phyloP scores from a whole-genome alignment of 2,329 filamentous ascomycete species.

The Penicillium palitans region DNA sequence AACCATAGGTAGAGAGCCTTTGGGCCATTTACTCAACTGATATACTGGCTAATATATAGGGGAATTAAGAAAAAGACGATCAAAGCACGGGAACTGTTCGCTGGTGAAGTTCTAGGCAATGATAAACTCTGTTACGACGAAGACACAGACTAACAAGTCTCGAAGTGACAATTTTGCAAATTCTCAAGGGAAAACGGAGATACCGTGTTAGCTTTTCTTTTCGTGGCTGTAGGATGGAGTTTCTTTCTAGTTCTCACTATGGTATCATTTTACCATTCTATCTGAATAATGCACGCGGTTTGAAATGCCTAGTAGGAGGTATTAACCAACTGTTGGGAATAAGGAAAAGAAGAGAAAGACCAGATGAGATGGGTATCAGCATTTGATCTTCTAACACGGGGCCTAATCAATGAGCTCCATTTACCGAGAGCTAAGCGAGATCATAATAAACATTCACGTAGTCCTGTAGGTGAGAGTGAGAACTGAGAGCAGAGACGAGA shows the following conservation, averaged over 20 bases:
- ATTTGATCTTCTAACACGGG: background rate
- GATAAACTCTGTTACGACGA: background rate
- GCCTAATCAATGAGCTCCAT: background rate
- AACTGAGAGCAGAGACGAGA: background rate
- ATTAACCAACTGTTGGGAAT: background rate
- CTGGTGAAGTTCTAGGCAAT: too few relatives aligned
- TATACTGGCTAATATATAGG: too few relatives aligned
- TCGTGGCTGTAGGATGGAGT: too few relatives aligned
- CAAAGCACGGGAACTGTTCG: too few relatives aligned
- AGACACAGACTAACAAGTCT: background rate
- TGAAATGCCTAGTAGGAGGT: too few relatives aligned
- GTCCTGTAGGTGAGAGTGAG: background rate
- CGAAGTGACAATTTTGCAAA: fast-evolving
- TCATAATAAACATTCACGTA: background rate
- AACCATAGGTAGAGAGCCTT: too few relatives aligned
- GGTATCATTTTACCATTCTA: background rate
- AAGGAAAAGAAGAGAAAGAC: background rate
- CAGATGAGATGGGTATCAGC: background rate
- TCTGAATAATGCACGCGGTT: background rate
- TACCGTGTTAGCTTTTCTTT: background rate
- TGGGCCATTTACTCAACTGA: too few relatives aligned
- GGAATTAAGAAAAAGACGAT: too few relatives aligned
- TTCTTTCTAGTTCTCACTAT: background rate
- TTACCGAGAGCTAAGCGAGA: background rate
- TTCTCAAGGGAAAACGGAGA: background rate